Base-by-base conservation (phyloP, 108 stramenopile genomes). In the Cyclostephanos tholiformis region DNA sequence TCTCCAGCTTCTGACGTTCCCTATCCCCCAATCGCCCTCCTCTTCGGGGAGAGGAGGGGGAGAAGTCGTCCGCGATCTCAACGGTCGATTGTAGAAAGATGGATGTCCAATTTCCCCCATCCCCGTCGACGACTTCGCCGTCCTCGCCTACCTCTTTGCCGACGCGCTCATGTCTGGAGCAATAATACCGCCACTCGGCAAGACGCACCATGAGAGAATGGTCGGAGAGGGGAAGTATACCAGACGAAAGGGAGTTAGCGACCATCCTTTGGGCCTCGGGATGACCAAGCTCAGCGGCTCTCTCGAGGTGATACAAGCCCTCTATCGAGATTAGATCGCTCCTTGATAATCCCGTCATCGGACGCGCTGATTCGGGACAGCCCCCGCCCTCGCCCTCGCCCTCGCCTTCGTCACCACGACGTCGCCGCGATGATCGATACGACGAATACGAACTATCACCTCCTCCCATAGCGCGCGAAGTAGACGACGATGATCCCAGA, bases 201-300 rank as follows among this genome's bases (percentile, higher is more conserved):
- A 74, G 66, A 57, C 70, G 72, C n/a, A 19, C 76, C 73, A 79
- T 66, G 23, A 84, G 44, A 22, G 69, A 71, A 73, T 85, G 79
- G 63, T 83, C 82, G 41, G 74, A 80, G 43, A 88, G 50, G 22
- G 90, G 90, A 65, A 90, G 85, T 66, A 95, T 87, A 0, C 94
- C 94, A 23, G 87, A 85, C 7, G 91, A 83, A 1, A 86, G 77
- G 4, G 87, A 80, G 56, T 86, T 85, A 43, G 91, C 94, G 19
- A 88, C 64, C 76, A 84, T 78, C 64, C 82, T 74, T 75, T 95
- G 94, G 22, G 94, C 94, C 38, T 87, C 59, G 23, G 90, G 68
- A 75, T 95, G 87, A 44, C 94, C 94, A 14, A 86, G 65, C 26
- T 88, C 56, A 2, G 89, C 88, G 4, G 94, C 88, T 74, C 87